phyloP scores from a whole-genome alignment of 768 basidiomycete species.

The Clavulina sp. region DNA sequence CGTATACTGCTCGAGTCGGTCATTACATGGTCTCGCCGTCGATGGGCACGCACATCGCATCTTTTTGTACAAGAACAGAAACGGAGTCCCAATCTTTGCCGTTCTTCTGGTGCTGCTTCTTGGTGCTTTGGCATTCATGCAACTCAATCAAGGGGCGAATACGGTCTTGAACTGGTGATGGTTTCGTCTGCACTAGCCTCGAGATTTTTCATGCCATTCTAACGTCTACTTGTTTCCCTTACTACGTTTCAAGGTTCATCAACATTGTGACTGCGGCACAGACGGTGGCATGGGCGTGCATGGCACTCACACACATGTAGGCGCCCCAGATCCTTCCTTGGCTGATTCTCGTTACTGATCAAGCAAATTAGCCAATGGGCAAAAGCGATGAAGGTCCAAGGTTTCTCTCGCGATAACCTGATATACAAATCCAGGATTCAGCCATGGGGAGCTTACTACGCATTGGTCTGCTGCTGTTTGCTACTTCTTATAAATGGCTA shows the following conservation, averaged over 20 bases:
- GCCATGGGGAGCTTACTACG: too few relatives aligned
- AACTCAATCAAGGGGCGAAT: background rate
- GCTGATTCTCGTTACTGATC: background rate
- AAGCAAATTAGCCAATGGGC: background rate
- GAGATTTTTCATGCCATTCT: background rate
- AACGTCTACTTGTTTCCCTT: background rate
- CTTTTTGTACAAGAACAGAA: conserved; percentile 17
- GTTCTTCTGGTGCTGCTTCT: background rate
- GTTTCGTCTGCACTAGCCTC: background rate
- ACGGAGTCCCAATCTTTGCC: background rate
- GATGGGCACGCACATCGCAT: conserved; percentile 40
- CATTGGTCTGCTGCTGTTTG: too few relatives aligned
- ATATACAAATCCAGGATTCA: too few relatives aligned
- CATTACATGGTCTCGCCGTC: conserved; percentile 37
- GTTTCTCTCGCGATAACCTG: background rate
- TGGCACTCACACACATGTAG: background rate
- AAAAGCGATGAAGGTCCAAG: background rate
- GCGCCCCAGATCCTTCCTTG: background rate
- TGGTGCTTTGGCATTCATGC: background rate
- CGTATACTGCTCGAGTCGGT: conserved; percentile 28
- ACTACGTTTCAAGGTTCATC: too few relatives aligned
- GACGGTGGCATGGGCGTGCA: background rate
- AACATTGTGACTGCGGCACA: background rate
- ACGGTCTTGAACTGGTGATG: background rate
- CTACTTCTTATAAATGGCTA: too few relatives aligned